These are phyloP conservation scores for Podospora bellae-mahoneyi DNA, from an alignment of 495 filamentous ascomycete species.

Conservation along the genomic window DNA sequence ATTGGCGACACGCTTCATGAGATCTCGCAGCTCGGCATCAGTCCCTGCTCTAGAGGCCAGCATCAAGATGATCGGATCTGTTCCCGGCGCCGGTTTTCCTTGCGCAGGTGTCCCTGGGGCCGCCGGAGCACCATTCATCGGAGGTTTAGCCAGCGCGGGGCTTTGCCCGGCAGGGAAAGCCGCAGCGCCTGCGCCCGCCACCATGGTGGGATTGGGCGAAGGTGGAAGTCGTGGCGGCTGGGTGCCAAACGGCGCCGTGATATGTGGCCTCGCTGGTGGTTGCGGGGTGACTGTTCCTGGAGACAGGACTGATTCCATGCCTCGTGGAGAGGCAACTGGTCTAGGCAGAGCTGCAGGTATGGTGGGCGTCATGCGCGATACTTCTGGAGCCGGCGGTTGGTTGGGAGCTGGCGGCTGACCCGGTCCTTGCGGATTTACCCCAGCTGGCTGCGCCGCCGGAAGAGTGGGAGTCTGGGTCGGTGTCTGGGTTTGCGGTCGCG, in stretches of 20 bases:
- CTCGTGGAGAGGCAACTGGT: constrained; percentile 29
- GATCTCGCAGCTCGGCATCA: constrained; percentile 82
- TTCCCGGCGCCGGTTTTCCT: constrained; percentile 42
- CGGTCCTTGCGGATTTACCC: neutral
- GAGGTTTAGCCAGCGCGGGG: constrained; percentile 10
- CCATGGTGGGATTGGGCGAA: constrained; percentile 12
- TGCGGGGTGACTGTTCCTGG: constrained; percentile 16
- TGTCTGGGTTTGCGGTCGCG: constrained; percentile 23
- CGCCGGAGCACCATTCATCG: constrained; percentile 28
- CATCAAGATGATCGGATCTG: constrained; percentile 94
- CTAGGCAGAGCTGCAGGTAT: constrained; percentile 29
- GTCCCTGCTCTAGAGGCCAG: constrained; percentile 82
- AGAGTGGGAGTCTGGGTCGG: constrained; percentile 14
- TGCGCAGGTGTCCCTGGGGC: constrained; percentile 26
- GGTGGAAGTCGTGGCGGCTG: constrained; percentile 13
- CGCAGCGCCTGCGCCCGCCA: neutral
- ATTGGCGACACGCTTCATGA: constrained; percentile 93
- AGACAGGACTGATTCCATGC: constrained; percentile 33
- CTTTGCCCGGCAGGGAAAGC: constrained; percentile 7
- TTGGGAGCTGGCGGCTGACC: neutral
- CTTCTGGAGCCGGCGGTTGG: neutral
- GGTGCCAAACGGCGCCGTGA: neutral
- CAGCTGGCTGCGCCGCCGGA: constrained; percentile 8
- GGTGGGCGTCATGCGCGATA: constrained; percentile 27
- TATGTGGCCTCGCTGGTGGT: constrained; percentile 11